Conservation (phyloP, 768 basidiomycete genomes). For the Zangia roseola region DNA sequence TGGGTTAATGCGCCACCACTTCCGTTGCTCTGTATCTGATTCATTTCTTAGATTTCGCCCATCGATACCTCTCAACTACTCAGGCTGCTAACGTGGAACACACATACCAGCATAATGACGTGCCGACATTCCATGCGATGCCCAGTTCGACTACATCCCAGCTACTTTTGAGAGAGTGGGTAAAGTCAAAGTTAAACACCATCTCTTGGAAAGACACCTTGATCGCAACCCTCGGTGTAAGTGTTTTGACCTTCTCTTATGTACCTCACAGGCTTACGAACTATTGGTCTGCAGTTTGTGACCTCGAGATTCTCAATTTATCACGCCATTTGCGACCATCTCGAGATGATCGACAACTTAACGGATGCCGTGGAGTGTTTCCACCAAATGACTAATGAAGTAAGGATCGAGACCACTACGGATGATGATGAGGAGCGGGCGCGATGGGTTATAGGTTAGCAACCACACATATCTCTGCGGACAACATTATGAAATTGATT, state of each 20-base stretch:
- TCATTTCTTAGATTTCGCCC: not conserved
- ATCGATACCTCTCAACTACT: not conserved
- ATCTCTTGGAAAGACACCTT: not conserved
- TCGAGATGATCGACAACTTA: not conserved
- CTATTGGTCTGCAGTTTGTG: not conserved
- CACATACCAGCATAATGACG: not conserved
- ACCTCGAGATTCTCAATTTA: not conserved
- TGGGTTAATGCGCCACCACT: not conserved
- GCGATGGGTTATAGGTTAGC: slow-evolving; percentile 1
- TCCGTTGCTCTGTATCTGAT: not conserved
- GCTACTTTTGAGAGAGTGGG: not conserved
- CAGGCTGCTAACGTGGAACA: not conserved
- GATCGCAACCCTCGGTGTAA: not conserved
- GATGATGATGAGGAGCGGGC: not conserved
- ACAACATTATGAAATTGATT: no score
- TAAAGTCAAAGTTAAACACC: not conserved
- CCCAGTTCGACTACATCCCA: not conserved
- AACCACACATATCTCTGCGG: no score
- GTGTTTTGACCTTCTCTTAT: not conserved
- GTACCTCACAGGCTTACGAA: not conserved
- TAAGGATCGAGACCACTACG: not conserved
- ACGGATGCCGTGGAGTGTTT: not conserved
- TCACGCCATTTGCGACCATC: not conserved
- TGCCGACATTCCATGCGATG: not conserved
- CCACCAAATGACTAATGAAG: not conserved